These are phyloP conservation scores for Escallonia herrerae DNA, from an alignment of 129 eudicot species.

Conservation along the genomic window DNA sequence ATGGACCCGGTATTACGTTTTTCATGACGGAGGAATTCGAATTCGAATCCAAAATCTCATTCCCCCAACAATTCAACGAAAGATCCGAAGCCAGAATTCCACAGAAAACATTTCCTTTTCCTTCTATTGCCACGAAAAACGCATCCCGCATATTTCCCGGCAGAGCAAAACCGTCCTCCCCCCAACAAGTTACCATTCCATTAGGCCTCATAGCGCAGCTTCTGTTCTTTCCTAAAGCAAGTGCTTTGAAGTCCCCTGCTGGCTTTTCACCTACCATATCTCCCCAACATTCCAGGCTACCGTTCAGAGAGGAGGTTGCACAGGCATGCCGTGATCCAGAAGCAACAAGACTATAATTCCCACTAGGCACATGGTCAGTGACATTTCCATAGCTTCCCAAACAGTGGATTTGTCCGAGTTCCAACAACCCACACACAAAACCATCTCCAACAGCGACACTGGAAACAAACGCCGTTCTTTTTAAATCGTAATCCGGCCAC, in stretches of 20 bases:
- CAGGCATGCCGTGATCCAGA: slow-evolving; percentile 57
- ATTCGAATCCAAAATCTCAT: slow-evolving; percentile 34
- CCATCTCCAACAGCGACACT: slow-evolving; percentile 53
- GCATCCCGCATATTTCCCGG: slow-evolving; percentile 27
- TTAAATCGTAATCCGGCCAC: slow-evolving; percentile 31
- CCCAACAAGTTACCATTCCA: slow-evolving; percentile 74
- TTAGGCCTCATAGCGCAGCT: slow-evolving; percentile 52
- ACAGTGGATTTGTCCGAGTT: slow-evolving; percentile 33
- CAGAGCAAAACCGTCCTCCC: slow-evolving; percentile 34
- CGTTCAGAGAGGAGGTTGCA: slow-evolving; percentile 25
- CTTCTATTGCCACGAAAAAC: slow-evolving; percentile 40
- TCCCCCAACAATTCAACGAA: slow-evolving; percentile 76
- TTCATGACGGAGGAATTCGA: slow-evolving; percentile 24
- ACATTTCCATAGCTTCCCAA: slow-evolving; percentile 21
- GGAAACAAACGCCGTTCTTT: slow-evolving; percentile 5
- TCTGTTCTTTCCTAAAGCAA: slow-evolving; percentile 60
- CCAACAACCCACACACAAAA: slow-evolving; percentile 59
- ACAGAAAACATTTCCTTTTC: slow-evolving; percentile 51
- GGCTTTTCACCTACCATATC: slow-evolving; percentile 29
- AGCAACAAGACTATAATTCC: slow-evolving; percentile 36
- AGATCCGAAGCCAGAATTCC: slow-evolving; percentile 40
- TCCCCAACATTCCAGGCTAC: slow-evolving; percentile 73
- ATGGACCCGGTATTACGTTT: slow-evolving; percentile 60
- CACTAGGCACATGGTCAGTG: slow-evolving; percentile 15
- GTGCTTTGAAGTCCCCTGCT: slow-evolving; percentile 35